Base-by-base conservation (phyloP, 2,329 filamentous ascomycete genomes). In the Colletotrichum australisinense region DNA sequence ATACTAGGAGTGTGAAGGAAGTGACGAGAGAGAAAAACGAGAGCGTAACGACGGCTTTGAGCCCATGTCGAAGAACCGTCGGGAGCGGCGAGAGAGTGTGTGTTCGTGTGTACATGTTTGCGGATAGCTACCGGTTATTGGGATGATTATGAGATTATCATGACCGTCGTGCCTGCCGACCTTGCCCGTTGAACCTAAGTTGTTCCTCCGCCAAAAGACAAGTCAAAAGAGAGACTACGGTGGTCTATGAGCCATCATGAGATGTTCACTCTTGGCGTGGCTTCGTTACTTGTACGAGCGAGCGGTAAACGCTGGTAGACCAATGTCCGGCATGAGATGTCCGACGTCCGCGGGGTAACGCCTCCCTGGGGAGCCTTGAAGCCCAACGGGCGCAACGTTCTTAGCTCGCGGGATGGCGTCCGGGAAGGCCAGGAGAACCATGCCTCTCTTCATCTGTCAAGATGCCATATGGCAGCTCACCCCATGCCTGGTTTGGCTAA, bases 11-110 rank as follows among this genome's bases (percentile, higher is more conserved):
- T 7, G 75, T 67, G 3, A 79, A 57, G 2, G 78, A 79, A 3
- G 82, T 76, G n/a, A 83, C 38, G 72, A 84, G 83, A 11, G 83
- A 84, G 9, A 81, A 66, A 46, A 81, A 77, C 53, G 79, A 81
- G 63, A 83, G 80, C 32, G 78, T 76, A 58, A 79, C 76, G n/a
- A 85, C 80, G 19, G 82, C 82, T 7, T 79, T 78, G 19, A 84
- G 79, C 19, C 83, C 83, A 49, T 79, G 76, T 16, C 75, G 77
- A n/a, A 84, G 78, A 26, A 79, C 78, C 5, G 75, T 69, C 4
- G 82, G 81, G 30, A 85, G 76, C 4, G 83, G 82, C 5, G 78
- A 76, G 28, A 85, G 77, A 24, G 78, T 81, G 49, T 73, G 35
- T 56, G 11, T 30, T 46, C 38, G 42, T 28, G 46, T 65, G 16